Evolutionary conservation across 2,329 filamentous ascomycete genomes (phyloP).

Genomic region (Hypoxylon sp.): DNA sequence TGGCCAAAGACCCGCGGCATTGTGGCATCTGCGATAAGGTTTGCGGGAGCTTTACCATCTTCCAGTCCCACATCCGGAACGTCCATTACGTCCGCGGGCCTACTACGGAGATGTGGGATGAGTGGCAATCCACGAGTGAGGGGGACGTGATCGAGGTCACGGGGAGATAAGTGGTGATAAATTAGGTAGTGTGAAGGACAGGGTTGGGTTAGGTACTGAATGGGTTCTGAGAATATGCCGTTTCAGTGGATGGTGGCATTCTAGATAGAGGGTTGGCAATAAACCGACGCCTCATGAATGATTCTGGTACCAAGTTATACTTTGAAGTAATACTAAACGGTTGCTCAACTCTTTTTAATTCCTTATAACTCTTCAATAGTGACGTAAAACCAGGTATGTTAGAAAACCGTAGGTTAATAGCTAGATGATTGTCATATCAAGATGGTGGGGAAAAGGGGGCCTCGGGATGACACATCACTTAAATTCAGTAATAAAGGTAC

Average conservation of each 20-base stretch:
- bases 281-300: too few relatives aligned
- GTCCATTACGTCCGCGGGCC: background rate
- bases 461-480: background rate
- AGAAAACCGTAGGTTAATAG: background rate
- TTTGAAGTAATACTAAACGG: background rate
- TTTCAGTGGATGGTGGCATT: background rate
- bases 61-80: background rate
- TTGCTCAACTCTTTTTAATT: background rate
- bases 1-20: background rate
- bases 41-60: background rate
- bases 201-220: background rate
- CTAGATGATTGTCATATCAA: too few relatives aligned
- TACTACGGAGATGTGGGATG: background rate
- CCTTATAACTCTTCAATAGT: background rate
- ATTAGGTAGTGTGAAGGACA: too few relatives aligned
- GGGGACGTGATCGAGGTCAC: background rate
- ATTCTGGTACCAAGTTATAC: too few relatives aligned
- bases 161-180: background rate
- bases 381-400: background rate
- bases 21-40: background rate
- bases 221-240: background rate
- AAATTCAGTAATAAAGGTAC: background rate
- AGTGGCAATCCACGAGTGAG: background rate
- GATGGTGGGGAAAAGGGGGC: too few relatives aligned
- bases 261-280: background rate